Percentiles rank a stretch among this genome's conserved stretches.
phyloP scores from a whole-genome alignment of 2,329 filamentous ascomycete species.

The Colletotrichum cuscutae region DNA sequence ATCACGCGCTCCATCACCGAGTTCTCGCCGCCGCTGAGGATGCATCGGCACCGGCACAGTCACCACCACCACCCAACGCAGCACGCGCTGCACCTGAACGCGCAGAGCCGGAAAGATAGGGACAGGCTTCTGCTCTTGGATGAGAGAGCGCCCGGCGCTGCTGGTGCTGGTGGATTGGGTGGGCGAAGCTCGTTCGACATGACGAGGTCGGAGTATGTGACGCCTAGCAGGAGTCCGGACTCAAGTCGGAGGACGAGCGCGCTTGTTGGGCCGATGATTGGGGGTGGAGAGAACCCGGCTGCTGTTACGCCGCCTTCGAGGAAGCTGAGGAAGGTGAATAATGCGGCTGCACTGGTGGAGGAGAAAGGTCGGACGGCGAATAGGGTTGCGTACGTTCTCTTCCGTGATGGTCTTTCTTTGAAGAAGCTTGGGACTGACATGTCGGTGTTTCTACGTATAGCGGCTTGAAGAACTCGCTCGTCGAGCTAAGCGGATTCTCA shows the following conservation, averaged over 20 bases:
- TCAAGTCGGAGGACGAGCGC: constrained; percentile 56
- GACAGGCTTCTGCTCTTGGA: constrained; percentile 36
- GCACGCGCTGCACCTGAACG: constrained; percentile 37
- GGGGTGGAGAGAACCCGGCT: constrained; percentile 27
- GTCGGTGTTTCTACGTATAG: constrained; percentile 43
- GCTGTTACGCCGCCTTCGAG: constrained; percentile 12
- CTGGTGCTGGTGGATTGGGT: constrained; percentile 38
- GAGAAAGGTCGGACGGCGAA: constrained; percentile 53
- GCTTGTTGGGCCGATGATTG: constrained; percentile 40
- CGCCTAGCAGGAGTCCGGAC: constrained; percentile 54
- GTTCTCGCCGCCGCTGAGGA: constrained; percentile 58
- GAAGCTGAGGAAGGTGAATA: constrained; percentile 40
- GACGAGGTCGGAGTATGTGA: constrained; percentile 55
- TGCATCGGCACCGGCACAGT: constrained; percentile 46
- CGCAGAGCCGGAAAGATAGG: constrained; percentile 3
- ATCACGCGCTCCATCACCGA: constrained; percentile 67
- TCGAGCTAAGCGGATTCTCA: constrained; percentile 68
- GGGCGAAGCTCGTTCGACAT: constrained; percentile 56
- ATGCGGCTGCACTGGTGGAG: constrained; percentile 51
- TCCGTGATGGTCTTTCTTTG: not conserved
- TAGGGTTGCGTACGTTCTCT: constrained; percentile 52
- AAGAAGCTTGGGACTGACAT: not conserved
- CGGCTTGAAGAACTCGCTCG: constrained; percentile 62
- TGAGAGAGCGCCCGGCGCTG: constrained; percentile 40
- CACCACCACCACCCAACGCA: constrained; percentile 47